phyloP scores from a whole-genome alignment of 2,329 filamentous ascomycete genomes.

The Fusarium incarnatum region DNA sequence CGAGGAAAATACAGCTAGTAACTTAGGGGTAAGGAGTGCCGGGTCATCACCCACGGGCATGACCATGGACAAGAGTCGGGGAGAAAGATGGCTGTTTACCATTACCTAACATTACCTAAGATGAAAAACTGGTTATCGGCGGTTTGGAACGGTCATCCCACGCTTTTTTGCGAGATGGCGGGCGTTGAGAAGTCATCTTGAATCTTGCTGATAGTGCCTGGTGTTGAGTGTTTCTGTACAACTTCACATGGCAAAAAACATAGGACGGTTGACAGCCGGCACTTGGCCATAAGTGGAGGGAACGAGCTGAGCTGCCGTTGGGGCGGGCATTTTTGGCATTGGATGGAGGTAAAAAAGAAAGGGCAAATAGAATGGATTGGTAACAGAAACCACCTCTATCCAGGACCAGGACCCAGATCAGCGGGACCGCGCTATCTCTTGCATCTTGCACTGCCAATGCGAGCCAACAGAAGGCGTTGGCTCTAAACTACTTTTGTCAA shows the following conservation, averaged over 20 bases:
- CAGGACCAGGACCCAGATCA: slow-evolving; percentile 27
- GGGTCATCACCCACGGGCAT: slow-evolving; percentile 29
- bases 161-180: slow-evolving; percentile 31
- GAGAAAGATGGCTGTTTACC: slow-evolving; percentile 15
- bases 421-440: slow-evolving; percentile 26
- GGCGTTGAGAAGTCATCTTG: slow-evolving; percentile 12
- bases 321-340: slow-evolving; percentile 31
- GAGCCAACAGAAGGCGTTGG: slow-evolving; percentile 21
- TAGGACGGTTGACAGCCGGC: slow-evolving; percentile 42
- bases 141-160: slow-evolving; percentile 43
- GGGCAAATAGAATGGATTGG: slow-evolving; percentile 18
- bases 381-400: slow-evolving; percentile 36
- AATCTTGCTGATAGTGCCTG: background rate
- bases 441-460: background rate
- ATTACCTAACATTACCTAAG: slow-evolving; percentile 49
- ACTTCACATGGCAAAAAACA: slow-evolving; percentile 44
- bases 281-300: slow-evolving; percentile 34
- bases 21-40: slow-evolving; percentile 45
- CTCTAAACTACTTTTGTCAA: slow-evolving; percentile 18
- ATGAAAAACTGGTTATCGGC: slow-evolving; percentile 40
- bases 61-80: slow-evolving; percentile 15
- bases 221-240: slow-evolving; percentile 11
- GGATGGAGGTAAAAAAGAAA: slow-evolving; percentile 1
- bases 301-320: slow-evolving; percentile 23
- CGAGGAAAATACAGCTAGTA: slow-evolving; percentile 41